Conservation (phyloP, 768 basidiomycete species). For the Panaeolus cyanescens region DNA sequence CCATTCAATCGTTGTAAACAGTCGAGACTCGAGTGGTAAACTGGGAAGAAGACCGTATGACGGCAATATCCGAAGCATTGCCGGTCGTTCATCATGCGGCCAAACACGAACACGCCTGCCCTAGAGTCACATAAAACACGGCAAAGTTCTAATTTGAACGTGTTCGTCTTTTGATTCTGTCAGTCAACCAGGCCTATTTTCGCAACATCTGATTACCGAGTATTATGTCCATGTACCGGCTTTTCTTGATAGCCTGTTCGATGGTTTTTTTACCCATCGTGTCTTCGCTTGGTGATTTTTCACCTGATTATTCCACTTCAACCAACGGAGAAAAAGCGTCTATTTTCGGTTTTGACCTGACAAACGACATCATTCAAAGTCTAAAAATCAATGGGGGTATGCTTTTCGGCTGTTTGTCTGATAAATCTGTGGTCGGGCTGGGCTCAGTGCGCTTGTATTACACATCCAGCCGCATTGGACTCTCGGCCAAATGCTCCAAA, state of each 20-base stretch:
- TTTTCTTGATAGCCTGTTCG: neutral
- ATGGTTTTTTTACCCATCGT: neutral
- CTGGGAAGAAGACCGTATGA: too few species aligned
- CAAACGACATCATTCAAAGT: neutral
- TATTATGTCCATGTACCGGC: neutral
- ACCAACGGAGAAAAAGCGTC: neutral
- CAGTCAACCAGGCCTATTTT: neutral
- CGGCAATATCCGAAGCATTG: neutral
- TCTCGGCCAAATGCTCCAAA: constrained; percentile 52
- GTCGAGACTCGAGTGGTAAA: too few species aligned
- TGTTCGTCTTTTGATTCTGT: neutral
- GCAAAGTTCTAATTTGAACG: neutral
- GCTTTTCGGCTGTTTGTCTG: neutral
- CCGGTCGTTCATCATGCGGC: neutral
- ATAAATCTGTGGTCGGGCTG: neutral
- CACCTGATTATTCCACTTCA: neutral
- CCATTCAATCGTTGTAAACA: too few species aligned
- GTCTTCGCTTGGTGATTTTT: neutral
- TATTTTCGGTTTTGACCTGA: neutral
- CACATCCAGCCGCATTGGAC: constrained; percentile 38
- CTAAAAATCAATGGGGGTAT: constrained; percentile 11
- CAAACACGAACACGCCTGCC: neutral
- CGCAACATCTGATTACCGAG: neutral
- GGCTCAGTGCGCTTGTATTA: neutral
- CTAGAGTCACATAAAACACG: neutral